Percentiles rank a stretch among this genome's conserved stretches.
phyloP scores from a whole-genome alignment of 1,284 basidiomycete species.

The Cutaneotrichosporon dermatis region DNA sequence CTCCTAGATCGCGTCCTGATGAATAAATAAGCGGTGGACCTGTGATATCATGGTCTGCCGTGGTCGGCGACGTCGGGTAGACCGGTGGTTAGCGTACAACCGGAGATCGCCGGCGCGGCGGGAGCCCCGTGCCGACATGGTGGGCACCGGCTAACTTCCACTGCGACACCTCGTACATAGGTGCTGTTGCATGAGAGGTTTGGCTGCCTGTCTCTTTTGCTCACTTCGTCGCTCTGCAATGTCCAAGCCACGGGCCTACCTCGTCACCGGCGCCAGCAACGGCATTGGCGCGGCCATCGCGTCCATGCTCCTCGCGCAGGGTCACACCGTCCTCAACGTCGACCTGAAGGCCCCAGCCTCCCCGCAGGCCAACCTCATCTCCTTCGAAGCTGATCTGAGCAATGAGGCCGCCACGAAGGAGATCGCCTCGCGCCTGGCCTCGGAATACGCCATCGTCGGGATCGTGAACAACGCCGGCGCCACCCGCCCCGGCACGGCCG shows the following conservation, averaged over 20 bases:
- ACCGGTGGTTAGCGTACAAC: no score
- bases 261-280: constrained; percentile 47
- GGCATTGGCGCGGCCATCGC: constrained; percentile 47
- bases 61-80: no score
- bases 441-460: constrained; percentile 7
- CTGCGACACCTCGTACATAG: no score
- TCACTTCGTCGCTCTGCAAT: background rate
- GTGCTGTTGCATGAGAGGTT: no score
- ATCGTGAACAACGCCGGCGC: constrained; percentile 23
- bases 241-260: constrained; percentile 12
- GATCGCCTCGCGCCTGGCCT: constrained; percentile 1
- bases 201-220: no score
- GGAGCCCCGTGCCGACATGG: no score
- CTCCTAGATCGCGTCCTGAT: no score
- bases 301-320: constrained; percentile 53
- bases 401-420: constrained; percentile 1
- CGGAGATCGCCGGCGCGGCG: no score
- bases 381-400: constrained; percentile 8
- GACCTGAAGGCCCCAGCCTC: constrained; percentile 56
- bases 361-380: constrained; percentile 57
- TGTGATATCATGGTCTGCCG: no score
- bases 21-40: no score
- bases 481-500: constrained; percentile 21
- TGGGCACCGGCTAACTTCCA: no score
- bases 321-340: constrained; percentile 57